Percentiles rank a stretch among this genome's conserved stretches.
These are phyloP conservation scores for Aurinia saxatilis DNA, from an alignment of 345 rosid species.

Conservation along the genomic window DNA sequence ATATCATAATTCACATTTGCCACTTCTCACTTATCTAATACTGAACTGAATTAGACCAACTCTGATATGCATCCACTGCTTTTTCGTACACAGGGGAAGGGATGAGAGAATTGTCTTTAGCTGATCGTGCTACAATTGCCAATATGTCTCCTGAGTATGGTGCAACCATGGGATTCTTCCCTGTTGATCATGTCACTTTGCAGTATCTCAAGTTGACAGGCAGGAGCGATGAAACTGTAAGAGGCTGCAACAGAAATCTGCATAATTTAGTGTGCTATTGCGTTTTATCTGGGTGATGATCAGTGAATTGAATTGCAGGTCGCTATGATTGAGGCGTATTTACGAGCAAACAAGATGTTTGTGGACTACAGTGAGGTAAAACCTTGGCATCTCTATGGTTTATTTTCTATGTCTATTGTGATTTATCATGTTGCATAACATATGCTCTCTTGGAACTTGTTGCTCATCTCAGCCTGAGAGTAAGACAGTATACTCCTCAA, in stretches of 20 bases:
- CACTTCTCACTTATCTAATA: not conserved
- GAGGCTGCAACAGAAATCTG: not conserved
- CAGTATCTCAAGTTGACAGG: slow-evolving; percentile 86
- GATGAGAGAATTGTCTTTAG: slow-evolving; percentile 80
- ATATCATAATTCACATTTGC: not conserved
- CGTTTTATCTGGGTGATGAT: not conserved
- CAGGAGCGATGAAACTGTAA: slow-evolving; percentile 53
- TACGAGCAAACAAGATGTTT: slow-evolving; percentile 88
- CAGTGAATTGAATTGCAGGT: slow-evolving; percentile 40
- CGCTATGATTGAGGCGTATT: slow-evolving; percentile 78
- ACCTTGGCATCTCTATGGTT: not conserved
- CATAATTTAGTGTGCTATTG: not conserved
- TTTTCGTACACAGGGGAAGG: slow-evolving; percentile 54
- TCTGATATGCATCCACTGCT: not conserved
- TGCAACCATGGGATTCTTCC: slow-evolving; percentile 98
- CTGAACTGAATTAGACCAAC: not conserved
- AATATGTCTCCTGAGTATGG: slow-evolving; percentile 99
- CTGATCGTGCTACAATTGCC: slow-evolving; percentile 97
- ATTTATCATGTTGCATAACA: not conserved
- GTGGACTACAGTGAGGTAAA: slow-evolving; percentile 82
- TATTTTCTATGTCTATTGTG: not conserved
- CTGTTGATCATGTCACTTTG: slow-evolving; percentile 88
- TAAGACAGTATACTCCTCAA: slow-evolving; percentile 64
- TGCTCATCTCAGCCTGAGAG: slow-evolving; percentile 62
- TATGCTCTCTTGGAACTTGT: not conserved